Percentiles rank a stretch among this genome's conserved stretches.
Evolutionary conservation across 495 filamentous ascomycete genomes (phyloP).

Genomic region (Neurospora sp.): DNA sequence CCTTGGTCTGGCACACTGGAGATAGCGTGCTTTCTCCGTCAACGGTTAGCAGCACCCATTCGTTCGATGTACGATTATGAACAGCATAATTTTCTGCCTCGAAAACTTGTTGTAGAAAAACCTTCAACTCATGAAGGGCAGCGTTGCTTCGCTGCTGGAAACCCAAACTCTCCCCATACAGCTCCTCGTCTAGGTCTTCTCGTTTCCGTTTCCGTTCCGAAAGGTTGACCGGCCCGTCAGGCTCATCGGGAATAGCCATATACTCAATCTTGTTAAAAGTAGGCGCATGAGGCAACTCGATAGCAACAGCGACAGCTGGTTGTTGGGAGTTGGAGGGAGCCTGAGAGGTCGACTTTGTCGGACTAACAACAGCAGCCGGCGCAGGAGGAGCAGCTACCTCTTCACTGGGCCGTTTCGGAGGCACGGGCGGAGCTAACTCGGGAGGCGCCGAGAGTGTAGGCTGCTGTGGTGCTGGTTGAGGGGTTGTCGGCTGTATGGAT

Average conservation of each 20-base stretch:
- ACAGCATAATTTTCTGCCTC: slow-evolving; percentile 60
- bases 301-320: slow-evolving; percentile 22
- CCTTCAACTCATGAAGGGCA: slow-evolving; percentile 54
- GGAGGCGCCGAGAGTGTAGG: neutral
- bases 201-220: slow-evolving; percentile 30
- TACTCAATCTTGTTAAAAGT: slow-evolving; percentile 33
- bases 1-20: slow-evolving; percentile 50
- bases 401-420: neutral
- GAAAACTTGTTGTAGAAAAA: slow-evolving; percentile 63
- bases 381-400: neutral
- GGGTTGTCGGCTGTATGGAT: neutral
- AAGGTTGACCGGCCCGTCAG: slow-evolving; percentile 29
- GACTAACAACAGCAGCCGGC: neutral
- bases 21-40: slow-evolving; percentile 53
- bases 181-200: slow-evolving; percentile 31
- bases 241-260: slow-evolving; percentile 27
- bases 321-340: slow-evolving; percentile 6
- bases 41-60: slow-evolving; percentile 33
- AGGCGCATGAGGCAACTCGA: slow-evolving; percentile 25
- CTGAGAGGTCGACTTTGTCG: slow-evolving; percentile 4
- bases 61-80: slow-evolving; percentile 33
- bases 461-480: neutral
- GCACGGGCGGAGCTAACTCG: neutral
- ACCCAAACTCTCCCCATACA: slow-evolving; percentile 45
- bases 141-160: slow-evolving; percentile 73